A percentile compares a stretch with the other conserved stretches of the same genome.
phyloP scores from a whole-genome alignment of 768 basidiomycete species.

The Cyclocybe cylindracea region DNA sequence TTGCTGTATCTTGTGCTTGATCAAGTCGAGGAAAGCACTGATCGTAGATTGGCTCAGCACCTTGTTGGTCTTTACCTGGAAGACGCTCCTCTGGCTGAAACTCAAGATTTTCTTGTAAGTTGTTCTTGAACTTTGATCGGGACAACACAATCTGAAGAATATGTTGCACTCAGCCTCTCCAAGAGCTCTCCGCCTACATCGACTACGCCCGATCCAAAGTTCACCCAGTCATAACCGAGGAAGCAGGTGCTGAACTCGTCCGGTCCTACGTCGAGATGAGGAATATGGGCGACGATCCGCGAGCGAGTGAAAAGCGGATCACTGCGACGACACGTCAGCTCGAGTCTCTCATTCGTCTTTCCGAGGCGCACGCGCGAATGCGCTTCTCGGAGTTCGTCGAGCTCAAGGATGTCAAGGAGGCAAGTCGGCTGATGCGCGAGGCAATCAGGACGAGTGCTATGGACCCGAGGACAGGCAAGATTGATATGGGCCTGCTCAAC shows the following conservation, averaged over 20 bases:
- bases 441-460: constrained; percentile 94
- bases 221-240: constrained; percentile 84
- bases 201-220: constrained; percentile 87
- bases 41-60: constrained; percentile 88
- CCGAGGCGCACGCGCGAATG: constrained; percentile 97
- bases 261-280: constrained; percentile 92
- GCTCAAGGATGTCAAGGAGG: constrained; percentile 84
- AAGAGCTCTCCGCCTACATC: constrained; percentile 92
- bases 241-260: constrained; percentile 83
- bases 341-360: constrained; percentile 94
- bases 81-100: constrained; percentile 70
- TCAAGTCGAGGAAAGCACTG: constrained; percentile 86
- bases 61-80: constrained; percentile 93
- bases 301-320: constrained; percentile 88
- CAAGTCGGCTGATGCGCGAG: constrained; percentile 92
- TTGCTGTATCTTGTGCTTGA: constrained; percentile 94
- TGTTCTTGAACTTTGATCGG: background rate
- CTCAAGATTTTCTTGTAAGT: constrained; percentile 77
- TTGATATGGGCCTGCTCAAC: constrained; percentile 94
- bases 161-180: constrained; percentile 61
- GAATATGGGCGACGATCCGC: constrained; percentile 86
- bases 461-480: constrained; percentile 95
- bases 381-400: constrained; percentile 88
- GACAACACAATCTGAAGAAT: background rate
- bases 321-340: constrained; percentile 98